Base-by-base conservation (phyloP, 1,139 yeast species). In the Debaryomycetaceae sp. region DNA sequence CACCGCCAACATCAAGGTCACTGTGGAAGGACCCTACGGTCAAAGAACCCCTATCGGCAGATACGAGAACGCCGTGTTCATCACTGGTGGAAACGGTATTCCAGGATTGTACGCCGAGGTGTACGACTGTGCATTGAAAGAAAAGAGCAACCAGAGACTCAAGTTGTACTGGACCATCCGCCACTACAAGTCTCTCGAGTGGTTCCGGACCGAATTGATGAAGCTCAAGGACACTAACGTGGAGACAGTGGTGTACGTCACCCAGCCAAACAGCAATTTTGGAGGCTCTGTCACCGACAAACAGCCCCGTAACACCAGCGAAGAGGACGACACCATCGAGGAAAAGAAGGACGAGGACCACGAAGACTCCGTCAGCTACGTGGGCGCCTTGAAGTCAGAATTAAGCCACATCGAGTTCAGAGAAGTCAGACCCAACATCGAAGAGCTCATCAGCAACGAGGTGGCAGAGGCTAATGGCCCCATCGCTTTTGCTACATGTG, bases 61-160 rank as follows among this genome's bases (percentile, higher is more conserved):
- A 45, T 84, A 77, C 57, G 82, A 80, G 42, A 76, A 75, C 43
- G 66, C 75, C 4, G 60, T 84, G 17, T 68, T 85, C 40, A 54
- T 85, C 43, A 81, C 74, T 38, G 87, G 90, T 49, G 93, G 93
- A 41, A 83, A 84, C 48, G 96, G 95, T 53, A 74, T 87, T 50
- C 86, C 95, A 2, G 75, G 75, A 24, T 53, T 69, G 42, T 70
- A 62, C 50, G 58, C 64, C 27, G 70, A 69, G 52, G 70, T 69
- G 13, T 50, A 53, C 38, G 56, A 57, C 39, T 52, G 66, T 45
- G 63, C 62, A n/a, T 46, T 44, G 34, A 49, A 49, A 34, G 43
- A 50, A 11, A 44, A 48, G n/a, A 44, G 46, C 2, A 44, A 46
- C 31, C 44, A 49, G 6, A 44, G 43, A 39, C 45, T 66, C 34